A percentile compares a stretch with the other conserved stretches of the same genome.
phyloP scores from a whole-genome alignment of 345 rosid species.

The Pistacia integerrima region DNA sequence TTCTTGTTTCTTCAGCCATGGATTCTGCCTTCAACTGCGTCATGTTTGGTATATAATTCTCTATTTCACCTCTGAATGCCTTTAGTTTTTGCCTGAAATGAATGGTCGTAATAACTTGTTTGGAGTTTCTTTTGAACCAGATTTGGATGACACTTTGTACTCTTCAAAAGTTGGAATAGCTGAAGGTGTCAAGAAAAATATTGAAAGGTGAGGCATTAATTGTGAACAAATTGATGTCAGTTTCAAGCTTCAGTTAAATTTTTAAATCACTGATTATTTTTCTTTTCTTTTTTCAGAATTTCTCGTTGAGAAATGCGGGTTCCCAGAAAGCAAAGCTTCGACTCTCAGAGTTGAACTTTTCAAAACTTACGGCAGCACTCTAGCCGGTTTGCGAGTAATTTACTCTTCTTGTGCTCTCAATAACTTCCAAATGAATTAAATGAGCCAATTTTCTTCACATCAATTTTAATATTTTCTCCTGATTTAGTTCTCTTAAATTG shows the following conservation, averaged over 20 bases:
- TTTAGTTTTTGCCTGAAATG: background rate
- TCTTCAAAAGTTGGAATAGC: conserved; percentile 69
- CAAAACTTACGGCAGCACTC: conserved; percentile 87
- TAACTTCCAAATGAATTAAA: too few species aligned
- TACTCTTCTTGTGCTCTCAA: too few species aligned
- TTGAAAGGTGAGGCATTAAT: conserved; percentile 56
- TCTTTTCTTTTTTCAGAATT: conserved; percentile 42
- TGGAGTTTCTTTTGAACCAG: conserved; percentile 36
- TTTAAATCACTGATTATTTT: conserved; percentile 1
- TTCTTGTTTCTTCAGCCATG: conserved; percentile 25
- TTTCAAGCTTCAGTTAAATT: conserved; percentile 6
- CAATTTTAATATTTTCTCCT: background rate
- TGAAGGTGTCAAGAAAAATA: conserved; percentile 70
- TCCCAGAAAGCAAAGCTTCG: conserved; percentile 57
- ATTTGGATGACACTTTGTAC: conserved; percentile 96
- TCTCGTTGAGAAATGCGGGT: conserved; percentile 74
- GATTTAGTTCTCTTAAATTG: background rate
- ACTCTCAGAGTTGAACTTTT: conserved; percentile 74
- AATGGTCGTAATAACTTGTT: background rate
- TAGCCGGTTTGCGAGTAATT: conserved; percentile 86
- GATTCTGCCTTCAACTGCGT: conserved; percentile 67
- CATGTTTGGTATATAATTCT: conserved; percentile 57
- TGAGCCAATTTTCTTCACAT: background rate
- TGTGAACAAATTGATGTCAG: background rate
- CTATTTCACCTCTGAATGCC: background rate